These are phyloP conservation scores for Crithidia bombi DNA, from an alignment of 208 protist genomes.

Conservation along the genomic window DNA sequence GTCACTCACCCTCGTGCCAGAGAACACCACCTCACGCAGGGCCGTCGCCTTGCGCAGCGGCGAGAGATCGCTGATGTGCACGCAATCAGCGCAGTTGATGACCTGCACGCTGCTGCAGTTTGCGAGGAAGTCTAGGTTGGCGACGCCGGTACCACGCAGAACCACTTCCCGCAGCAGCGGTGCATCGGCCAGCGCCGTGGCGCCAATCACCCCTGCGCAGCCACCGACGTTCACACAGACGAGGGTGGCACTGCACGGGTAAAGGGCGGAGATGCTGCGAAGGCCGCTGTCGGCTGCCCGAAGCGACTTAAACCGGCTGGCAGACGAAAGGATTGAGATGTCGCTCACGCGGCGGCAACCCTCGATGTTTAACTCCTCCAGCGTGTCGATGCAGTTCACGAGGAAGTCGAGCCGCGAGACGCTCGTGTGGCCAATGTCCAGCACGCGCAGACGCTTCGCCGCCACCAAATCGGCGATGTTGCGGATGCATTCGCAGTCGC, in stretches of 20 bases:
- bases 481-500: slow-evolving; percentile 12
- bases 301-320: slow-evolving; percentile 13
- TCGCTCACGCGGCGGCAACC: slow-evolving; percentile 20
- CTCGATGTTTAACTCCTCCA: slow-evolving; percentile 21
- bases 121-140: slow-evolving; percentile 11
- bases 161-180: slow-evolving; percentile 18
- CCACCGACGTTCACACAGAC: slow-evolving; percentile 17
- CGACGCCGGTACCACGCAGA: slow-evolving; percentile 9
- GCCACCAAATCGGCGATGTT: slow-evolving; percentile 19
- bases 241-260: slow-evolving; percentile 19
- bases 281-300: slow-evolving; percentile 8
- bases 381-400: slow-evolving; percentile 19
- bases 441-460: slow-evolving; percentile 15
- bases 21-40: slow-evolving; percentile 11
- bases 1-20: slow-evolving; percentile 7
- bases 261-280: slow-evolving; percentile 1
- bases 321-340: slow-evolving; percentile 4
- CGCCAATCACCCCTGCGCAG: slow-evolving; percentile 1
- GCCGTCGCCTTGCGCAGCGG: slow-evolving; percentile 8
- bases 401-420: slow-evolving; percentile 17
- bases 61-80: slow-evolving; percentile 8
- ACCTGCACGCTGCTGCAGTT: slow-evolving; percentile 15
- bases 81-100: slow-evolving; percentile 12
- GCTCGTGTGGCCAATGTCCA: slow-evolving; percentile 18
- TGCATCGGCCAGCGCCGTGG: slow-evolving; percentile 10